Conservation (phyloP, 306 rosid species). For the Crotalaria pallida region DNA sequence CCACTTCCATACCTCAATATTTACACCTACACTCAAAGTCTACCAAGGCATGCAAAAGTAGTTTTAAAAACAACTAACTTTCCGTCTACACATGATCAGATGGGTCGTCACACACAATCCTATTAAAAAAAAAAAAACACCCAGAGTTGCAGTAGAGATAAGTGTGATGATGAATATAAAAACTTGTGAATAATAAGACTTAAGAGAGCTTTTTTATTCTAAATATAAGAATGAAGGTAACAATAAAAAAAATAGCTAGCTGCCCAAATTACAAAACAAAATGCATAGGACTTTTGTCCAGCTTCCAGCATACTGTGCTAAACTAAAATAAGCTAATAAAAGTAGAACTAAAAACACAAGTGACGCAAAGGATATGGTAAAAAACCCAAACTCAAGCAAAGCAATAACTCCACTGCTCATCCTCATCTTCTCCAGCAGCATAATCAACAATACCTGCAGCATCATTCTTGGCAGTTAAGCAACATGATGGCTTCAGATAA, state of each 20-base stretch:
- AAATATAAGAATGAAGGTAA: background rate
- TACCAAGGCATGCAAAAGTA: too few relatives aligned
- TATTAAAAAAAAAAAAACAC: too few relatives aligned
- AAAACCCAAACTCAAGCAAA: conserved; percentile 38
- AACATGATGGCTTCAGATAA: conserved; percentile 47
- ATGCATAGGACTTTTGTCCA: conserved; percentile 28
- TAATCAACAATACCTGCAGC: conserved; percentile 22
- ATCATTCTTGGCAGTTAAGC: conserved; percentile 39
- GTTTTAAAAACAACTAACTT: too few relatives aligned
- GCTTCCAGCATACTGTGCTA: conserved; percentile 31
- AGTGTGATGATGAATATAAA: background rate
- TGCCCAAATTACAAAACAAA: conserved; percentile 43
- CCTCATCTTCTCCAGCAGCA: conserved; percentile 43
- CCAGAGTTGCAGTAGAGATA: background rate
- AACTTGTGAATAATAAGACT: background rate
- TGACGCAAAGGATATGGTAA: background rate
- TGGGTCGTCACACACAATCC: too few relatives aligned
- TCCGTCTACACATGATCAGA: too few relatives aligned
- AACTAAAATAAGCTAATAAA: background rate
- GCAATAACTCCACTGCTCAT: conserved; percentile 54
- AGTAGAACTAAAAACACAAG: too few relatives aligned
- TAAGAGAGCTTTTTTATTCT: conserved; percentile 15
- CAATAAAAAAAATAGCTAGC: background rate
- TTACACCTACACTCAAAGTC: too few relatives aligned
- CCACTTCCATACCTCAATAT: too few relatives aligned